A percentile compares a stretch with the other conserved stretches of the same genome.
These are phyloP conservation scores for Phlegmacium glaucopus DNA, from an alignment of 768 basidiomycete species.

Conservation along the genomic window DNA sequence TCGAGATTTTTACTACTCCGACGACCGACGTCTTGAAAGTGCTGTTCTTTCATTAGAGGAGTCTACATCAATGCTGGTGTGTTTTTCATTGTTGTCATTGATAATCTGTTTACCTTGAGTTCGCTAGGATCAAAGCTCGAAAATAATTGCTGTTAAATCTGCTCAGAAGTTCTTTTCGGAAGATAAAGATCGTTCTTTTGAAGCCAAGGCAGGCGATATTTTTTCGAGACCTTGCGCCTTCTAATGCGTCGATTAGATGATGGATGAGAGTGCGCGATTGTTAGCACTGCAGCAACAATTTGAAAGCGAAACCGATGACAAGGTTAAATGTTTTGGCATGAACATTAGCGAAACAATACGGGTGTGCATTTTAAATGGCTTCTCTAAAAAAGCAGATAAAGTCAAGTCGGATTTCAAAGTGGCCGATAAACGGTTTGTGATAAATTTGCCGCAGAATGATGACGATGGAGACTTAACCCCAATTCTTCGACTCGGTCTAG, in stretches of 20 bases:
- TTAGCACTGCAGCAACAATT: conserved; percentile 80
- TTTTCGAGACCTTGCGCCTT: neutral
- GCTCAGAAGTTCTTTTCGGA: conserved; percentile 95
- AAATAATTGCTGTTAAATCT: conserved; percentile 67
- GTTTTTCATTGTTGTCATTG: conserved; percentile 3
- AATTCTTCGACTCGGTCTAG: conserved; percentile 35
- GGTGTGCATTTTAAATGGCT: conserved; percentile 69
- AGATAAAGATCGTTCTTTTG: conserved; percentile 88
- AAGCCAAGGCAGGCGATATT: conserved; percentile 66
- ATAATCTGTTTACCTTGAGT: neutral
- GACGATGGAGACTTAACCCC: neutral
- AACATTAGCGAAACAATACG: conserved; percentile 88
- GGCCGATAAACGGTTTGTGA: conserved; percentile 82
- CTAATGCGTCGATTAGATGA: conserved; percentile 56
- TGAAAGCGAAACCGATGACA: conserved; percentile 81
- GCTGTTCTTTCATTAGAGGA: conserved; percentile 88
- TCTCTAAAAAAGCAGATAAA: conserved; percentile 88
- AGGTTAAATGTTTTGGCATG: conserved; percentile 75
- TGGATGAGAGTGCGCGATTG: conserved; percentile 81
- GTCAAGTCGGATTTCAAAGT: conserved; percentile 89
- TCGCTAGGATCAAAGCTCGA: conserved; percentile 66
- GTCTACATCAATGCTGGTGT: conserved; percentile 61
- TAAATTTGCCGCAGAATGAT: neutral
- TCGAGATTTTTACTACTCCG: conserved; percentile 96
- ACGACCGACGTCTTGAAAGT: conserved; percentile 92